These are phyloP conservation scores for Boletus sp. DNA, from an alignment of 768 basidiomycete species.

Conservation along the genomic window DNA sequence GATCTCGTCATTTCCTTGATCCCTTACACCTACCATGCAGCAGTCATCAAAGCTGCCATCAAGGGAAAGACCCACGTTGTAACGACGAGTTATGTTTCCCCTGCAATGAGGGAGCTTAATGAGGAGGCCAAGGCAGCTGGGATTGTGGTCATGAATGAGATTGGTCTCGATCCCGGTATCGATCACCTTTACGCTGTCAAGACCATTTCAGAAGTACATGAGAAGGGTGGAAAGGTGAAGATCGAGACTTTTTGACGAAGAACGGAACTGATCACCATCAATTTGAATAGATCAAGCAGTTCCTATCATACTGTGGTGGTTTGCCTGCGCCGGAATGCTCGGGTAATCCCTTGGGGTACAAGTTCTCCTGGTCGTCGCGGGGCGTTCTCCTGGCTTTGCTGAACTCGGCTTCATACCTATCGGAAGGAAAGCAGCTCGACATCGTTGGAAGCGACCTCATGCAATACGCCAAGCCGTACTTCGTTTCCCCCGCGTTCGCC, in stretches of 20 bases:
- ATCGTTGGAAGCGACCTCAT: slow-evolving; percentile 85
- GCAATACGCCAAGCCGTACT: slow-evolving; percentile 89
- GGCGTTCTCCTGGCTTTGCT: slow-evolving; percentile 94
- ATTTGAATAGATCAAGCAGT: slow-evolving; percentile 69
- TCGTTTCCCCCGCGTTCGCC: slow-evolving; percentile 91
- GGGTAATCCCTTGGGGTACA: slow-evolving; percentile 96
- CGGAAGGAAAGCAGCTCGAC: slow-evolving; percentile 59
- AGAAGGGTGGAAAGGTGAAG: slow-evolving; percentile 86
- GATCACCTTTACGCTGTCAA: slow-evolving; percentile 94
- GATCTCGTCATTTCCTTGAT: slow-evolving; percentile 97
- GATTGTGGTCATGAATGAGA: slow-evolving; percentile 95
- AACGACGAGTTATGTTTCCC: slow-evolving; percentile 93
- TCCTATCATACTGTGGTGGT: slow-evolving; percentile 94
- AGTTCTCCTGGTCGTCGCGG: slow-evolving; percentile 98
- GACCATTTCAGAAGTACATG: slow-evolving; percentile 91
- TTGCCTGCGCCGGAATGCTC: slow-evolving; percentile 90
- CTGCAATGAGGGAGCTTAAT: slow-evolving; percentile 86
- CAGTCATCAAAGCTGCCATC: slow-evolving; percentile 86
- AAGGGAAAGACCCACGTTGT: slow-evolving; percentile 88
- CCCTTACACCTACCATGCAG: slow-evolving; percentile 88
- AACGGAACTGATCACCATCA: neutral
- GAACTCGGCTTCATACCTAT: slow-evolving; percentile 83
- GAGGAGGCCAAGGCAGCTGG: slow-evolving; percentile 80
- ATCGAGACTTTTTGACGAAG: neutral
- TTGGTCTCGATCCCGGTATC: slow-evolving; percentile 95